These are phyloP conservation scores for Wakefieldia striispora DNA, from an alignment of 768 basidiomycete genomes.

Conservation along the genomic window DNA sequence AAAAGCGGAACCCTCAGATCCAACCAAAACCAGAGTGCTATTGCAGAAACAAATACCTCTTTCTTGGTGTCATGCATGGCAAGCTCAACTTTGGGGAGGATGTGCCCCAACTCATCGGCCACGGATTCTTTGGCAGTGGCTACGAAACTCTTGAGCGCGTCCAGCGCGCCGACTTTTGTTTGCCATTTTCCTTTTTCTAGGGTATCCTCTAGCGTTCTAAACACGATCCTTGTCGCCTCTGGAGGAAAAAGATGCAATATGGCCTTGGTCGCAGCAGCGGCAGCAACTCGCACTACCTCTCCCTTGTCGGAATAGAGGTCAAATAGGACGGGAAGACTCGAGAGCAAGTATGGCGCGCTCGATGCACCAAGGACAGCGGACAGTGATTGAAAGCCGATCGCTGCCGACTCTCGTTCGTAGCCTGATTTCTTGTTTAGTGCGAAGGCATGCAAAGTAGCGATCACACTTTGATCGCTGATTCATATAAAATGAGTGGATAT, in stretches of 20 bases:
- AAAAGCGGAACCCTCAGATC: slow-evolving; percentile 6
- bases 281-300: slow-evolving; percentile 82
- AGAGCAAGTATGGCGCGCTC: slow-evolving; percentile 69
- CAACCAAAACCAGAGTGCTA: background rate
- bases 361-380: slow-evolving; percentile 67
- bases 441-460: slow-evolving; percentile 63
- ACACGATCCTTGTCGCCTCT: slow-evolving; percentile 70
- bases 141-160: slow-evolving; percentile 77
- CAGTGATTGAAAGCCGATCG: slow-evolving; percentile 76
- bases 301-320: slow-evolving; percentile 93
- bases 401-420: slow-evolving; percentile 84
- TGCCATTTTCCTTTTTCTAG: slow-evolving; percentile 90
- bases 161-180: slow-evolving; percentile 89
- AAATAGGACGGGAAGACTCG: slow-evolving; percentile 73
- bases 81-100: slow-evolving; percentile 82
- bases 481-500: slow-evolving; percentile 6
- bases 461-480: slow-evolving; percentile 56
- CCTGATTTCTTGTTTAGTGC: slow-evolving; percentile 85
- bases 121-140: slow-evolving; percentile 68
- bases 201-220: slow-evolving; percentile 66
- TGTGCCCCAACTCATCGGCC: slow-evolving; percentile 76
- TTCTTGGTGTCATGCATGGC: slow-evolving; percentile 97
- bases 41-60: slow-evolving; percentile 55
- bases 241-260: slow-evolving; percentile 84
- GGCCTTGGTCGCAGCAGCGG: slow-evolving; percentile 76